Percentiles rank a stretch among this genome's conserved stretches.
phyloP scores from a whole-genome alignment of 2,329 filamentous ascomycete genomes.

The Fusarium compactum region DNA sequence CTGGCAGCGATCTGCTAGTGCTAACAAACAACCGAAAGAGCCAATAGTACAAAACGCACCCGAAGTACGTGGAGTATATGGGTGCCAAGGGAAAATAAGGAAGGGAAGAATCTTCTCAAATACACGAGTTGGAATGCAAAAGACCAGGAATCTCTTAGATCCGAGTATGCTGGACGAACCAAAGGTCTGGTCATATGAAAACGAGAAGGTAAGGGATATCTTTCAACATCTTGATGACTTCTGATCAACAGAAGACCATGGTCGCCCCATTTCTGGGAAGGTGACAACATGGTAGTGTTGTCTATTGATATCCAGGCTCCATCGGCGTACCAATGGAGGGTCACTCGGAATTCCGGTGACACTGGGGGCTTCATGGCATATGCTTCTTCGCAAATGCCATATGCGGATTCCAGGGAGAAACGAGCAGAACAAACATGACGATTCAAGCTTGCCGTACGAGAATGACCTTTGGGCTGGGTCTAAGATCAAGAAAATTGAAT shows the following conservation, averaged over 20 bases:
- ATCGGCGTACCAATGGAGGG: not conserved
- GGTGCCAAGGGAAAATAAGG: not conserved
- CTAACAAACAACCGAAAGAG: not conserved
- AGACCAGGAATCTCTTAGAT: not conserved
- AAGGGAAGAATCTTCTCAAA: not conserved
- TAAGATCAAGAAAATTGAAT: not conserved
- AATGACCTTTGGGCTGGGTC: not conserved
- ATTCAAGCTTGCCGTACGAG: not conserved
- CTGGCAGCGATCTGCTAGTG: not conserved
- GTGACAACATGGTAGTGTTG: not conserved
- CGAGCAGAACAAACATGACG: not conserved
- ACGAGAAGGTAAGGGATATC: constrained; percentile 3
- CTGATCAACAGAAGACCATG: constrained; percentile 6
- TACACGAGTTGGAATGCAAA: not conserved
- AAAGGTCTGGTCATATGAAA: constrained; percentile 1
- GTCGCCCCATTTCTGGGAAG: not conserved
- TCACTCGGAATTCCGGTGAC: not conserved
- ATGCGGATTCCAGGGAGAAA: not conserved
- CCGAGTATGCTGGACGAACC: not conserved
- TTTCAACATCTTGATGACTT: not conserved
- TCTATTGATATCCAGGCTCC: not conserved
- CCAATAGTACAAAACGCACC: not conserved
- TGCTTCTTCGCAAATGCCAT: not conserved
- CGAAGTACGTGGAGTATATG: not conserved
- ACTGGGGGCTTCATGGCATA: not conserved